phyloP scores from a whole-genome alignment of 768 basidiomycete genomes.

The Pleurotus salmoneostramineus region DNA sequence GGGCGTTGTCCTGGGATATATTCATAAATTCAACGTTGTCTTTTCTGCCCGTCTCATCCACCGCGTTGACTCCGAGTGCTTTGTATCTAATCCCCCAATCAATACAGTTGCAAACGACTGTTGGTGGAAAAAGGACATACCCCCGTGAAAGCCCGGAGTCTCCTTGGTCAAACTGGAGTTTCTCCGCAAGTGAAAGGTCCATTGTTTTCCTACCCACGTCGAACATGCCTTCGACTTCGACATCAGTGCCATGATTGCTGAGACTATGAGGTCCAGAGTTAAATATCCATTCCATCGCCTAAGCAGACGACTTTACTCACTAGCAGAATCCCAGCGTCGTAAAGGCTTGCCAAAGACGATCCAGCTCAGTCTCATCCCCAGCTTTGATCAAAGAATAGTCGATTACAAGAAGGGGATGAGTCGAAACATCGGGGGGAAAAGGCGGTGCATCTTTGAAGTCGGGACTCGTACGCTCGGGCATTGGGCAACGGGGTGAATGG shows the following conservation, averaged over 20 bases:
- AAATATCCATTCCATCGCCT: too few relatives aligned
- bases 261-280: slow-evolving; percentile 20
- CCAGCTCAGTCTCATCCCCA: slow-evolving; percentile 30
- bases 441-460: slow-evolving; percentile 15
- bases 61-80: slow-evolving; percentile 38
- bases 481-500: too few relatives aligned
- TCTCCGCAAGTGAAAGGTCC: slow-evolving; percentile 35
- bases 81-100: slow-evolving; percentile 32
- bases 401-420: slow-evolving; percentile 37
- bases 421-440: slow-evolving; percentile 38
- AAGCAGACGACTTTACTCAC: slow-evolving; percentile 21
- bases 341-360: slow-evolving; percentile 36
- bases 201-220: slow-evolving; percentile 37
- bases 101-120: too few relatives aligned
- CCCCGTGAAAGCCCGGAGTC: slow-evolving; percentile 35
- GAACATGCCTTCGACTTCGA: slow-evolving; percentile 34
- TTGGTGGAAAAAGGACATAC: slow-evolving; percentile 15
- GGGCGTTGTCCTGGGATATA: slow-evolving; percentile 45
- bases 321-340: slow-evolving; percentile 49
- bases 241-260: slow-evolving; percentile 39
- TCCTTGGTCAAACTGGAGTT: slow-evolving; percentile 39
- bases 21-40: slow-evolving; percentile 46
- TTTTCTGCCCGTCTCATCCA: slow-evolving; percentile 38
- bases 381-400: slow-evolving; percentile 34
- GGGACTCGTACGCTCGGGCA: too few relatives aligned